Evolutionary conservation across 495 filamentous ascomycete genomes (phyloP).

Genomic region (Penicillium mononematosum): DNA sequence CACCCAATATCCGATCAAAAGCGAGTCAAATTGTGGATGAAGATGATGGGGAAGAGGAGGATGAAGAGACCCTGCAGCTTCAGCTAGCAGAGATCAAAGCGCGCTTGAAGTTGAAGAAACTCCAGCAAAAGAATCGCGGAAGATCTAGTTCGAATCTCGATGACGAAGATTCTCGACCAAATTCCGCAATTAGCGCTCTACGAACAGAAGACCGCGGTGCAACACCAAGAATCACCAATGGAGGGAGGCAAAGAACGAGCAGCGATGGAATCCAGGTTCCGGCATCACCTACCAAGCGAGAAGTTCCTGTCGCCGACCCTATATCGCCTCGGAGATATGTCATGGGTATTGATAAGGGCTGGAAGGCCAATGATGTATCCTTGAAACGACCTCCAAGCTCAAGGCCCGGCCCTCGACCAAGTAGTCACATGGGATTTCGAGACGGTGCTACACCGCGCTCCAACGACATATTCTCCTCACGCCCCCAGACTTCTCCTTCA

Average conservation of each 20-base stretch:
- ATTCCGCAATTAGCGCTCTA: slow-evolving; percentile 29
- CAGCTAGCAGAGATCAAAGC: slow-evolving; percentile 84
- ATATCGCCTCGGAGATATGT: slow-evolving; percentile 75
- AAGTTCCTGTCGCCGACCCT: slow-evolving; percentile 48
- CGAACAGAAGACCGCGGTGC: slow-evolving; percentile 20
- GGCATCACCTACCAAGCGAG: slow-evolving; percentile 67
- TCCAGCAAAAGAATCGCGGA: slow-evolving; percentile 58
- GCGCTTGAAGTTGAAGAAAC: slow-evolving; percentile 80
- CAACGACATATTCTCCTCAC: slow-evolving; percentile 22
- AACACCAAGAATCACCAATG: slow-evolving; percentile 28
- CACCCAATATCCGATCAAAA: slow-evolving; percentile 39
- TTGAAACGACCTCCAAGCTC: slow-evolving; percentile 66
- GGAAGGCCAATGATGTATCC: slow-evolving; percentile 79
- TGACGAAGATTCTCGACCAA: slow-evolving; percentile 26
- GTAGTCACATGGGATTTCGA: slow-evolving; percentile 35
- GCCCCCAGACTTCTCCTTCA: slow-evolving; percentile 30
- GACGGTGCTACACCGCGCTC: slow-evolving; percentile 28
- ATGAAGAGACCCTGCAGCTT: slow-evolving; percentile 85
- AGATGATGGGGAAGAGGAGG: slow-evolving; percentile 60
- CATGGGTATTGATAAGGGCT: slow-evolving; percentile 87
- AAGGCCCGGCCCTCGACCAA: slow-evolving; percentile 25
- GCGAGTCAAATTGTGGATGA: slow-evolving; percentile 36
- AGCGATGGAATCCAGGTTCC: slow-evolving; percentile 67
- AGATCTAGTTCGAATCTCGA: slow-evolving; percentile 32
- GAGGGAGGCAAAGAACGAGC: slow-evolving; percentile 15